Percentiles rank a stretch among this genome's conserved stretches.
Evolutionary conservation across 768 basidiomycete genomes (phyloP).

Genomic region (Chiua virens): DNA sequence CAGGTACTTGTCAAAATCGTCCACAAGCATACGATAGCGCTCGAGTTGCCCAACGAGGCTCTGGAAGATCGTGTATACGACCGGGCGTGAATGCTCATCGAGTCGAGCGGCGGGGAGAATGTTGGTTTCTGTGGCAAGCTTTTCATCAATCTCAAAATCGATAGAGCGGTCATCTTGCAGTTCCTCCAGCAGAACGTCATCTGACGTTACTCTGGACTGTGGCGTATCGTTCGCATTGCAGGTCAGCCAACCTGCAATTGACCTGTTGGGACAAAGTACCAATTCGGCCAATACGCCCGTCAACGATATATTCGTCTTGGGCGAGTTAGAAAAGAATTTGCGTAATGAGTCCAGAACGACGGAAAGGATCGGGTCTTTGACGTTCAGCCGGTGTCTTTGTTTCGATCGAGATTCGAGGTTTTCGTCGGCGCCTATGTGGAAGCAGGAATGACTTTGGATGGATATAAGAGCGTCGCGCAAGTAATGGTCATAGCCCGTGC

Average conservation of each 20-base stretch:
- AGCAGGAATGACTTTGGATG: constrained; percentile 66
- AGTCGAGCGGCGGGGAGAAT: constrained; percentile 64
- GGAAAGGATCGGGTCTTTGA: constrained; percentile 74
- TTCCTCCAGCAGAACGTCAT: constrained; percentile 32
- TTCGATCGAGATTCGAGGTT: constrained; percentile 38
- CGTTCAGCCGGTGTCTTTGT: constrained; percentile 72
- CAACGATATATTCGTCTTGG: constrained; percentile 85
- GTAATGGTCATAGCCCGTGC: constrained; percentile 85
- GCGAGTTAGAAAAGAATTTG: constrained; percentile 80
- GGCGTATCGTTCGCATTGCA: constrained; percentile 51
- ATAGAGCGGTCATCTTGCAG: constrained; percentile 81
- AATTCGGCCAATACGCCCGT: constrained; percentile 81
- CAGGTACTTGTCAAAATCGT: constrained; percentile 82
- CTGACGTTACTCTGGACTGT: constrained; percentile 7
- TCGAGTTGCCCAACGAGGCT: constrained; percentile 81
- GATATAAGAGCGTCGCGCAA: constrained; percentile 69
- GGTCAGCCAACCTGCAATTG: constrained; percentile 86
- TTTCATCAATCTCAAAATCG: constrained; percentile 71
- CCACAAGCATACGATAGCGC: constrained; percentile 69
- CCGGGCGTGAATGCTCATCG: constrained; percentile 71
- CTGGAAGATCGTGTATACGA: constrained; percentile 78
- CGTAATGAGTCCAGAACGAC: constrained; percentile 68
- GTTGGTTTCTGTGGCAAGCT: constrained; percentile 55
- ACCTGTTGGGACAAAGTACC: constrained; percentile 83
- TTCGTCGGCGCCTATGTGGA: constrained; percentile 46